Conservation (phyloP, 2,329 filamentous ascomycete species). For the Diaporthe velutina region DNA sequence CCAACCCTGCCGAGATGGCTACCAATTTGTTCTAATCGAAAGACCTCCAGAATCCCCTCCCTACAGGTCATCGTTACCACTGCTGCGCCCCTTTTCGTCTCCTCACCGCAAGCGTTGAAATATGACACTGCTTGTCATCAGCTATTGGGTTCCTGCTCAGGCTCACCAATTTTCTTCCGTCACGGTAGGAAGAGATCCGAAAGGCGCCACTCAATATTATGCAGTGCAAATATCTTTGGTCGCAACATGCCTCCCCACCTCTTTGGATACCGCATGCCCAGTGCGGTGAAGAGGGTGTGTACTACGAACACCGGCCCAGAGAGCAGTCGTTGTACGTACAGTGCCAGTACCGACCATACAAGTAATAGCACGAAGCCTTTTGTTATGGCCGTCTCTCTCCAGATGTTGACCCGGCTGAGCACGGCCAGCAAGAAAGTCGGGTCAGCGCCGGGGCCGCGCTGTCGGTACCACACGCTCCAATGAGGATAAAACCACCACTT, state of each 20-base stretch:
- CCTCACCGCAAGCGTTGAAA: neutral
- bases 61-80: neutral
- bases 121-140: neutral
- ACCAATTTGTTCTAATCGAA: neutral
- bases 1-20: neutral
- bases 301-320: neutral
- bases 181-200: constrained; percentile 12
- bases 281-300: neutral
- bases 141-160: neutral
- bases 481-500: constrained; percentile 18
- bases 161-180: neutral
- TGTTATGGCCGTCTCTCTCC: constrained; percentile 9
- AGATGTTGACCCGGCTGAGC: neutral
- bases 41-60: neutral
- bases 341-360: neutral
- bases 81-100: no score
- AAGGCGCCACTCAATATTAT: neutral
- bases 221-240: neutral
- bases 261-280: constrained; percentile 1
- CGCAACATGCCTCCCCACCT: constrained; percentile 10
- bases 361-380: constrained; percentile 14
- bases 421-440: neutral
- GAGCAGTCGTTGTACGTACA: neutral
- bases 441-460: neutral
- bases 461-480: constrained; percentile 13